These are phyloP conservation scores for Geotrichum ghanense DNA, from an alignment of 805 yeast genomes.

Conservation along the genomic window DNA sequence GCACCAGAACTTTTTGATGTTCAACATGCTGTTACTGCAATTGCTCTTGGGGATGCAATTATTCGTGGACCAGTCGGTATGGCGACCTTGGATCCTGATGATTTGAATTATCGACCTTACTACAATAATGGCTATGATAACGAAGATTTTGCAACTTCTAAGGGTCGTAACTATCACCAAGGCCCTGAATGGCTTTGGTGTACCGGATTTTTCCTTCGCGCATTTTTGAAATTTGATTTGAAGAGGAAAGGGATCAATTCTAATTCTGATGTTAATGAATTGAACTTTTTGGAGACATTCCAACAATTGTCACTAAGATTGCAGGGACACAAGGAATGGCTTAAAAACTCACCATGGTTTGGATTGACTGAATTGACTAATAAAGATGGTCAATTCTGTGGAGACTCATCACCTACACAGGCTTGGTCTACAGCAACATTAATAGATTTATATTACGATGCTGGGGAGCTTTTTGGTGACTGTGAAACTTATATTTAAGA, in stretches of 20 bases:
- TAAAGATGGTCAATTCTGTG: constrained; percentile 70
- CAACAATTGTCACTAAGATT: constrained; percentile 52
- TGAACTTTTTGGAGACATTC: constrained; percentile 35
- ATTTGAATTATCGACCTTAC: constrained; percentile 83
- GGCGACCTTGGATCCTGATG: constrained; percentile 86
- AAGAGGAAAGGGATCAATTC: constrained; percentile 24
- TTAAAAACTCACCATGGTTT: constrained; percentile 75
- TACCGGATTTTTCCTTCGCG: constrained; percentile 77
- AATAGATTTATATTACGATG: constrained; percentile 64
- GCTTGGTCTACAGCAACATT: constrained; percentile 93
- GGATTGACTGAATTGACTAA: constrained; percentile 90
- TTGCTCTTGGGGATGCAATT: constrained; percentile 56
- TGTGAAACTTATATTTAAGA: too few relatives aligned
- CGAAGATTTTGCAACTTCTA: constrained; percentile 81
- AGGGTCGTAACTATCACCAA: constrained; percentile 95
- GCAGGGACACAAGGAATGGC: constrained; percentile 56
- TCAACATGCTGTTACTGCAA: constrained; percentile 48
- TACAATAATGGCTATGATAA: constrained; percentile 72
- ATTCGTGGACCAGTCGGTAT: constrained; percentile 87
- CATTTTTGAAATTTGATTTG: constrained; percentile 47
- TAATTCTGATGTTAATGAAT: constrained; percentile 25
- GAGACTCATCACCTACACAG: constrained; percentile 88
- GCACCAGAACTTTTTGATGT: constrained; percentile 84
- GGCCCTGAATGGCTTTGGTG: constrained; percentile 99
- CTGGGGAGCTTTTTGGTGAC: constrained; percentile 2